A percentile compares a stretch with the other conserved stretches of the same genome.
Conservation (phyloP, 805 yeast genomes). For the Myxozyma melibiosi region DNA sequence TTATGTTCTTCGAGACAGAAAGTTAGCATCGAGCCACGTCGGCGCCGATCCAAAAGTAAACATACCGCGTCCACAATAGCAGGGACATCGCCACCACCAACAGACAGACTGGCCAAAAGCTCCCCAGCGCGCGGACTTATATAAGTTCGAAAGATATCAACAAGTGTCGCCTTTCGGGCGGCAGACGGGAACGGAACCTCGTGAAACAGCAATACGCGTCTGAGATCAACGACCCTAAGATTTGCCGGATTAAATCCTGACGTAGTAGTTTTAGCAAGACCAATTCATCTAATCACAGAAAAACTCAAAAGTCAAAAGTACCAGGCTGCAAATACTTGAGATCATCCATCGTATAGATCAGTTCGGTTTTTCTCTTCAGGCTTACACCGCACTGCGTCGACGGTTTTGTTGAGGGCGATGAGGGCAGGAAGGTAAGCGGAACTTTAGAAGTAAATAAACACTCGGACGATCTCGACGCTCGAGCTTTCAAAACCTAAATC, state of each 20-base stretch:
- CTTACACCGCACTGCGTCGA: too few relatives aligned
- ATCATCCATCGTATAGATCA: constrained; percentile 22
- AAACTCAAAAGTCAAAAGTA: too few relatives aligned
- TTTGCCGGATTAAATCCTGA: constrained; percentile 67
- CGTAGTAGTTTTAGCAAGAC: background rate
- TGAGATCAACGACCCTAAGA: constrained; percentile 68
- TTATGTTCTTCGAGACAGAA: background rate
- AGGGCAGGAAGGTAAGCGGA: too few relatives aligned
- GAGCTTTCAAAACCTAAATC: too few relatives aligned
- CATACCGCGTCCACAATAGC: constrained; percentile 47
- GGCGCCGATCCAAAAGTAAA: too few relatives aligned
- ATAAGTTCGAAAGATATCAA: constrained; percentile 51
- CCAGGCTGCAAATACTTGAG: constrained; percentile 17
- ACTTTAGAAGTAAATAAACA: too few relatives aligned
- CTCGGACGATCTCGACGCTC: too few relatives aligned
- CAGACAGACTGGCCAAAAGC: constrained; percentile 43
- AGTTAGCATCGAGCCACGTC: background rate
- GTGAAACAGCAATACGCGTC: constrained; percentile 64
- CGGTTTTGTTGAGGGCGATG: too few relatives aligned
- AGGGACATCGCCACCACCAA: constrained; percentile 41
- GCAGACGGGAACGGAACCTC: constrained; percentile 61
- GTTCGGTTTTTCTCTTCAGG: too few relatives aligned
- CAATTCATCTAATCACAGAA: too few relatives aligned
- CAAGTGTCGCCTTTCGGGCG: constrained; percentile 68
- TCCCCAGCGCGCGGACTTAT: constrained; percentile 53